phyloP scores from a whole-genome alignment of 75 land plant species.

The Cunninghamia lanceolata region DNA sequence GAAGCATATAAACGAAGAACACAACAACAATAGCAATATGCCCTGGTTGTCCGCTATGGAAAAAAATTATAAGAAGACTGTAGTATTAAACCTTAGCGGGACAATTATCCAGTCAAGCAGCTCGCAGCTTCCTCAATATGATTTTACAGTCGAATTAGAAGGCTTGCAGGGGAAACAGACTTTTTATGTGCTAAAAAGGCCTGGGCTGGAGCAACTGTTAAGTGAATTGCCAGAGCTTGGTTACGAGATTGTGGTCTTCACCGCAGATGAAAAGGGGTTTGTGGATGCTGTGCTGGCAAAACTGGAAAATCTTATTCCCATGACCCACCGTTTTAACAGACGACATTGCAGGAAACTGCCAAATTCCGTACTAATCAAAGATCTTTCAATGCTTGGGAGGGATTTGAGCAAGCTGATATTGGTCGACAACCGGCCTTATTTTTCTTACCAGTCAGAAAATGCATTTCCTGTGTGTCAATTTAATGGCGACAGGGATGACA shows the following conservation, averaged over 20 bases:
- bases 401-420: slow-evolving; percentile 23
- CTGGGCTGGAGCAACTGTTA: not conserved
- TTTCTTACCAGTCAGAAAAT: slow-evolving; percentile 28
- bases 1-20: no score
- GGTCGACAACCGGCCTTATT: slow-evolving; percentile 38
- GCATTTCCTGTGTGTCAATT: slow-evolving; percentile 25
- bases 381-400: slow-evolving; percentile 19
- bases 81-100: not conserved
- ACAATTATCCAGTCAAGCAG: not conserved
- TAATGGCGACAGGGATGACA: slow-evolving; percentile 27
- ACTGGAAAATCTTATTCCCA: slow-evolving; percentile 9
- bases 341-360: not conserved
- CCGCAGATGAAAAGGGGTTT: slow-evolving; percentile 19
- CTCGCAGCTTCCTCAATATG: not conserved
- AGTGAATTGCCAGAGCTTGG: not conserved
- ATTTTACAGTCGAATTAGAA: not conserved
- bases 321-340: slow-evolving; percentile 18
- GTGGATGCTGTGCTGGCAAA: slow-evolving; percentile 25
- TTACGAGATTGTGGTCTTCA: slow-evolving; percentile 31
- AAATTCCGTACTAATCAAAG: slow-evolving; percentile 14
- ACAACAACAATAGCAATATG: no score
- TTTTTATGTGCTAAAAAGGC: not conserved
- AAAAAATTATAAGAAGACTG: not conserved
- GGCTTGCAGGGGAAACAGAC: not conserved
- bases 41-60: not conserved